Conservation (phyloP, 2,329 filamentous ascomycete species). For the Colletotrichum sp. region DNA sequence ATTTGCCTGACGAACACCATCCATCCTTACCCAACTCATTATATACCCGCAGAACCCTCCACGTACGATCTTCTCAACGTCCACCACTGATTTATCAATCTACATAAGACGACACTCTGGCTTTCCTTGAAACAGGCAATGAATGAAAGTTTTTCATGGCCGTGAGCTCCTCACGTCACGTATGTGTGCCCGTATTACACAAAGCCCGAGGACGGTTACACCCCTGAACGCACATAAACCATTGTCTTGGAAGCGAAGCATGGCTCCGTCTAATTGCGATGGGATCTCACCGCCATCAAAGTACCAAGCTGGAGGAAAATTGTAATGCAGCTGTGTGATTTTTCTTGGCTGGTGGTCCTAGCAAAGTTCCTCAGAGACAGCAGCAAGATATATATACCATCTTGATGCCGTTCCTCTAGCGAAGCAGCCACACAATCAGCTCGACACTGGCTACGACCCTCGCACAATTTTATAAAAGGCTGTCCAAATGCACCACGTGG, state of each 20-base stretch:
- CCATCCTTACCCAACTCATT: background rate
- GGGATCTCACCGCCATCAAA: background rate
- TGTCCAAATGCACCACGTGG: rapidly evolving
- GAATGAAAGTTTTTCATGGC: background rate
- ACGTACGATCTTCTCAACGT: background rate
- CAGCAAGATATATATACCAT: background rate
- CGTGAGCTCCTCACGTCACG: background rate
- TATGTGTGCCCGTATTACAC: background rate
- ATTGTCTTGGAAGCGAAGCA: background rate
- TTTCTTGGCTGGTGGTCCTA: rapidly evolving
- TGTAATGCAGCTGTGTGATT: no score
- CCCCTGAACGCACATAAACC: background rate
- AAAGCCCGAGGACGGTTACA: background rate
- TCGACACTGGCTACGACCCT: background rate
- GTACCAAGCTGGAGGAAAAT: background rate
- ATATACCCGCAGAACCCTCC: rapidly evolving
- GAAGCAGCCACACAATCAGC: background rate
- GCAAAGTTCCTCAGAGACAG: background rate
- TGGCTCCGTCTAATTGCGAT: background rate
- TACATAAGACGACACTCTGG: background rate
- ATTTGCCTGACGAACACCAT: background rate
- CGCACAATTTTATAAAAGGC: background rate
- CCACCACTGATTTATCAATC: background rate
- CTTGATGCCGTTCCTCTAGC: background rate
- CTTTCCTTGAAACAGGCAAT: background rate